phyloP scores from a whole-genome alignment of 495 filamentous ascomycete species.

The Collariella sp. region DNA sequence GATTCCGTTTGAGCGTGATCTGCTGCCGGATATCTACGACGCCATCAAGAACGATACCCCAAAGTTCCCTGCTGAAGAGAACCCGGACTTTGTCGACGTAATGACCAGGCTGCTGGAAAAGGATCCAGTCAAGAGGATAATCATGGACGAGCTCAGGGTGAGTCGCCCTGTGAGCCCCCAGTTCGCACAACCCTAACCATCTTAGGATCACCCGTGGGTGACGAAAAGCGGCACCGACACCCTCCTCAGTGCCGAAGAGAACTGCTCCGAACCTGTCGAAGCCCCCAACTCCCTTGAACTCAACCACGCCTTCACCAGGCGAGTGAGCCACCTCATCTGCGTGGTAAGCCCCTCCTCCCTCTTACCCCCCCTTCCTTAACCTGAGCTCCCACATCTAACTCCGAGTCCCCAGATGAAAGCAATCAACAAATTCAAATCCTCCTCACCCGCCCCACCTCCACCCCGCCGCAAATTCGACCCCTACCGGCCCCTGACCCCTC shows the following conservation, averaged over 20 bases:
- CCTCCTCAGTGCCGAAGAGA: constrained; percentile 73
- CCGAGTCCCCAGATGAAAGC: constrained; percentile 77
- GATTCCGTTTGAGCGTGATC: constrained; percentile 72
- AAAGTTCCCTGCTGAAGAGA: constrained; percentile 45
- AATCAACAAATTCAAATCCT: constrained; percentile 72
- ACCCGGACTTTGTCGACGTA: constrained; percentile 57
- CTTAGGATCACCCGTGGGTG: constrained; percentile 87
- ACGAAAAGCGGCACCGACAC: constrained; percentile 74
- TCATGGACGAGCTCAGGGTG: constrained; percentile 73
- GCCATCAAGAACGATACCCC: constrained; percentile 63
- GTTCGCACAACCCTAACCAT: background rate
- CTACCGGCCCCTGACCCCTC: constrained; percentile 25
- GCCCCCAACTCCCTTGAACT: constrained; percentile 82
- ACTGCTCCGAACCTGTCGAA: constrained; percentile 70
- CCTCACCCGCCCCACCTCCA: constrained; percentile 13
- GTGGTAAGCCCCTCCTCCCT: constrained; percentile 52
- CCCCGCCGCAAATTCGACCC: background rate
- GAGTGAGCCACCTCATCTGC: constrained; percentile 71
- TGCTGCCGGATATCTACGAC: constrained; percentile 80
- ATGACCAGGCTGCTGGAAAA: constrained; percentile 65
- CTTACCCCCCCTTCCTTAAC: background rate
- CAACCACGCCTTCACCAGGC: constrained; percentile 80
- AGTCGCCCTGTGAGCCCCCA: constrained; percentile 4
- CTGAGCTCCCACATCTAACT: constrained; percentile 4
- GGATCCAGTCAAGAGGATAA: constrained; percentile 68